Evolutionary conservation across 139 green algal species (phyloP).

Genomic region (Haematococcus lacustris): DNA sequence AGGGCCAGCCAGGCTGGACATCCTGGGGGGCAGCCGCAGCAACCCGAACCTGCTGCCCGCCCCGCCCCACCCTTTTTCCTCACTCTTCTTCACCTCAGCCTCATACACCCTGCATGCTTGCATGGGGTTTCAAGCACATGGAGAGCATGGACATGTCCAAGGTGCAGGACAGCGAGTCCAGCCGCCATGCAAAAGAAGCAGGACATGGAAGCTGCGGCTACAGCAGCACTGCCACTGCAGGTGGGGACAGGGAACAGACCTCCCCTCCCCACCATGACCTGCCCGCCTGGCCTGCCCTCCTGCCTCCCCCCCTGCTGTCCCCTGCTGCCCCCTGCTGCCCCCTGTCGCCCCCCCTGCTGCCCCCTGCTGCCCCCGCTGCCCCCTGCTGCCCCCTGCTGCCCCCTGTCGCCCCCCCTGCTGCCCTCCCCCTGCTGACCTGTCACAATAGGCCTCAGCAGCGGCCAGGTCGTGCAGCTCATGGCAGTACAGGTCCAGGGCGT

Average conservation of each 20-base stretch:
- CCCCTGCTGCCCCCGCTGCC: too few species aligned
- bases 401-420: too few species aligned
- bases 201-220: too few species aligned
- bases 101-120: not conserved
- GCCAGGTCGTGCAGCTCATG: constrained; percentile 38
- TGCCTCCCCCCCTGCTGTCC: too few species aligned
- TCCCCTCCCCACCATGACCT: not conserved
- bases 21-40: too few species aligned
- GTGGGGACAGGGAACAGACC: too few species aligned
- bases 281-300: not conserved
- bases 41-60: too few species aligned
- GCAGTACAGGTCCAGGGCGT: constrained; percentile 65
- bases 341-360: too few species aligned
- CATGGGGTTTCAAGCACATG: not conserved
- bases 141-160: not conserved
- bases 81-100: not conserved
- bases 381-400: too few species aligned
- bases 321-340: too few species aligned
- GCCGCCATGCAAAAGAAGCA: not conserved
- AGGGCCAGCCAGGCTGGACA: too few species aligned
- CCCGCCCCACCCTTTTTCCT: not conserved
- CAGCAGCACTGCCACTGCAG: not conserved
- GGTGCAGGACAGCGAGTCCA: not conserved
- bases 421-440: constrained; percentile 28
- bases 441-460: constrained; percentile 68